These are phyloP conservation scores for Fusarium odoratissimum DNA, from an alignment of 2,329 filamentous ascomycete species.

Conservation along the genomic window DNA sequence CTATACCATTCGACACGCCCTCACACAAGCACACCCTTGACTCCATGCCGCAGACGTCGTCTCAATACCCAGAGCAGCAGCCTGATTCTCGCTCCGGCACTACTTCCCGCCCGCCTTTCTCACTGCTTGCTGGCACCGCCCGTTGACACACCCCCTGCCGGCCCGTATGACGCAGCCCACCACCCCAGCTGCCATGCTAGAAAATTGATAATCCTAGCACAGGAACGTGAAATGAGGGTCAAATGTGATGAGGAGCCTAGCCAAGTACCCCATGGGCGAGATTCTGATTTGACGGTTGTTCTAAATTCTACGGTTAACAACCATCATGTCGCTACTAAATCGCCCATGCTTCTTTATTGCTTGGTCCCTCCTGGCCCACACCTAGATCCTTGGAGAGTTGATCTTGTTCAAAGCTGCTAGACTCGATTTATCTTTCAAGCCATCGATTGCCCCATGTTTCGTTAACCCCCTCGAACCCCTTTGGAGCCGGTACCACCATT, in stretches of 20 bases:
- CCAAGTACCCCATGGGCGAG: conserved; percentile 22
- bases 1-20: conserved; percentile 26
- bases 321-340: conserved; percentile 43
- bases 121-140: conserved; percentile 47
- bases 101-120: conserved; percentile 43
- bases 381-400: conserved; percentile 52
- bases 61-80: conserved; percentile 37
- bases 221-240: conserved; percentile 37
- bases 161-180: conserved; percentile 49
- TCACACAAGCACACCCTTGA: conserved; percentile 24
- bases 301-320: conserved; percentile 51
- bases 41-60: conserved; percentile 17
- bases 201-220: conserved; percentile 42
- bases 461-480: conserved; percentile 49
- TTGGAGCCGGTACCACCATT: conserved; percentile 37
- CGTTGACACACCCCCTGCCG: conserved; percentile 51
- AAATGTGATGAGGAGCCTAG: conserved; percentile 33
- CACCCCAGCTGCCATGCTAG: conserved; percentile 43
- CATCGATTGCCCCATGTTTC: conserved; percentile 50
- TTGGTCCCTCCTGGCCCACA: conserved; percentile 51
- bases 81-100: conserved; percentile 41
- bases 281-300: conserved; percentile 46
- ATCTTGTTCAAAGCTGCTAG: conserved; percentile 49
- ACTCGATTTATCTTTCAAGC: conserved; percentile 53
- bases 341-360: conserved; percentile 44